Percentiles rank a stretch among this genome's conserved stretches.
These are phyloP conservation scores for Hyphopichia homilentoma DNA, from an alignment of 805 yeast genomes.

Conservation along the genomic window DNA sequence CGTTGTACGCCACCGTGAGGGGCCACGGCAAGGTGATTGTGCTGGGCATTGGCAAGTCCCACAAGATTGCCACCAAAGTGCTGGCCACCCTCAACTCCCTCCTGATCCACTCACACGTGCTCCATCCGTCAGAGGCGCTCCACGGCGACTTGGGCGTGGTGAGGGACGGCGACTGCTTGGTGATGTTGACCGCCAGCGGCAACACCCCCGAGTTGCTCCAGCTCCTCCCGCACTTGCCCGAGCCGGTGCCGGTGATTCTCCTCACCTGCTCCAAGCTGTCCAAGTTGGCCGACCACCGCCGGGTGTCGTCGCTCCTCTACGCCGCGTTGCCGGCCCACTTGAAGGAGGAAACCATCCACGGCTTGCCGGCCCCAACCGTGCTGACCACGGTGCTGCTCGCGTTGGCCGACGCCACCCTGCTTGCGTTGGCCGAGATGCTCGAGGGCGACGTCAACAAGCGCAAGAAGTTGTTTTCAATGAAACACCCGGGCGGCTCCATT, in stretches of 20 bases:
- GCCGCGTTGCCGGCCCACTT: slow-evolving; percentile 59
- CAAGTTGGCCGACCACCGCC: slow-evolving; percentile 47
- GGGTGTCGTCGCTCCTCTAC: slow-evolving; percentile 49
- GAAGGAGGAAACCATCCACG: slow-evolving; percentile 63
- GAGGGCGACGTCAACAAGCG: slow-evolving; percentile 54
- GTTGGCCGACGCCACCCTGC: slow-evolving; percentile 72
- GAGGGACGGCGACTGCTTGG: slow-evolving; percentile 51
- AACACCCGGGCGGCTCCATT: slow-evolving; percentile 92
- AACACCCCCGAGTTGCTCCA: slow-evolving; percentile 71
- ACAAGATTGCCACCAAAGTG: slow-evolving; percentile 71
- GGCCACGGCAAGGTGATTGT: slow-evolving; percentile 62
- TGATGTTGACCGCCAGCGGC: slow-evolving; percentile 77
- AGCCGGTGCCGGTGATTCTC: slow-evolving; percentile 50
- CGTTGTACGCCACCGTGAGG: slow-evolving; percentile 20
- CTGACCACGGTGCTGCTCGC: slow-evolving; percentile 75
- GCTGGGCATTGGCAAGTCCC: slow-evolving; percentile 83
- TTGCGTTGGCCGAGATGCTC: slow-evolving; percentile 68
- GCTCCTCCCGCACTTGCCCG: slow-evolving; percentile 56
- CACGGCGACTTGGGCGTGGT: slow-evolving; percentile 87
- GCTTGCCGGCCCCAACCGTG: slow-evolving; percentile 84
- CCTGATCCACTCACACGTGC: slow-evolving; percentile 58
- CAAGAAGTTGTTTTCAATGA: slow-evolving; percentile 54
- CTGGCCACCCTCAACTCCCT: slow-evolving; percentile 82
- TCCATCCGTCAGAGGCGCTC: slow-evolving; percentile 85
- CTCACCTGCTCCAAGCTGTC: slow-evolving; percentile 64